Conservation (phyloP, 306 rosid species). For the Vigna reflexopilosa region DNA sequence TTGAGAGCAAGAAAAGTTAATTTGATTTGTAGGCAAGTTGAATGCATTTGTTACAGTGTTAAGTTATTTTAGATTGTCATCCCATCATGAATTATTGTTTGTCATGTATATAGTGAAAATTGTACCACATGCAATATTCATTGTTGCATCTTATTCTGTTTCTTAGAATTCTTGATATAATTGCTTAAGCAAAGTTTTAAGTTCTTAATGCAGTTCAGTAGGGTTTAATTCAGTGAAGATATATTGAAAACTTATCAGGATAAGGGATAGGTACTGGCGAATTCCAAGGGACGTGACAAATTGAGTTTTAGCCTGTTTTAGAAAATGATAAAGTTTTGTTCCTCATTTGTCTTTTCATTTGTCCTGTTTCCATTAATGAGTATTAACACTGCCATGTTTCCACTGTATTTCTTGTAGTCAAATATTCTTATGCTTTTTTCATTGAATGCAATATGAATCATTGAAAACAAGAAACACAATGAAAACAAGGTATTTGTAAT, state of each 20-base stretch:
- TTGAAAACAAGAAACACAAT: background rate
- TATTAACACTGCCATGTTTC: background rate
- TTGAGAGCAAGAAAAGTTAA: background rate
- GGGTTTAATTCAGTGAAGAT: slow-evolving; percentile 3
- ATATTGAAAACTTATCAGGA: background rate
- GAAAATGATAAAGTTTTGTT: slow-evolving; percentile 1
- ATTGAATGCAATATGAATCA: background rate
- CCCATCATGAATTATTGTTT: too few relatives aligned
- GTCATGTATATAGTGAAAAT: background rate
- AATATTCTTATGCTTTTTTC: background rate
- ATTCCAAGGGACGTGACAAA: background rate
- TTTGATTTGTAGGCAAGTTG: slow-evolving; percentile 8
- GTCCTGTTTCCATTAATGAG: background rate
- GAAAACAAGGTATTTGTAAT: background rate
- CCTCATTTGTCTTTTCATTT: background rate
- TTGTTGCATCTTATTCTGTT: slow-evolving; percentile 9
- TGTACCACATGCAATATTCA: background rate
- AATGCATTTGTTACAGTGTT: background rate
- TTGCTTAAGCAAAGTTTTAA: background rate
- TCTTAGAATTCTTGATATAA: background rate
- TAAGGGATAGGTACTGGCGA: background rate
- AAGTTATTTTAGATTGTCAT: background rate
- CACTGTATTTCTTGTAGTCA: background rate
- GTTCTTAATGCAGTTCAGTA: background rate
- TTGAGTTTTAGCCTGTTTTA: background rate